Evolutionary conservation across 1,284 basidiomycete species (phyloP).

Genomic region (Sanghuangporus sanghuang): DNA sequence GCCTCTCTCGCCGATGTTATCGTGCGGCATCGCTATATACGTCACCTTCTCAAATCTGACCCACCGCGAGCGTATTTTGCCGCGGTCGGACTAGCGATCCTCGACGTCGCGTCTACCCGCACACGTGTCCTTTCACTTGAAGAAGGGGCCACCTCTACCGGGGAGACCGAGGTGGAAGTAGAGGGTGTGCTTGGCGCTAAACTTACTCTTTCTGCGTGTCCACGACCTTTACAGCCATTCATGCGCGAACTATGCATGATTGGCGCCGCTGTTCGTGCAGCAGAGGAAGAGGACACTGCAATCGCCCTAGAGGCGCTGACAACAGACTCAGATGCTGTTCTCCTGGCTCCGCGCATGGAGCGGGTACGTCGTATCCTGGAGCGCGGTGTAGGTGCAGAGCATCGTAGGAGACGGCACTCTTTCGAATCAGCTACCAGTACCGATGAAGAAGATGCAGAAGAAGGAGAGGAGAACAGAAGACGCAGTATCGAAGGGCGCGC

Average conservation of each 20-base stretch:
- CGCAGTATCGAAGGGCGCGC: conserved; percentile 54
- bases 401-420: not conserved
- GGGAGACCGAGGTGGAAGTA: conserved; percentile 7
- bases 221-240: conserved; percentile 53
- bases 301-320: conserved; percentile 45
- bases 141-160: not conserved
- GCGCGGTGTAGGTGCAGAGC: conserved; percentile 23
- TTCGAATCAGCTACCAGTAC: conserved; percentile 20
- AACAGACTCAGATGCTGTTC: conserved; percentile 33
- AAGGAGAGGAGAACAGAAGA: conserved; percentile 28
- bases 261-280: conserved; percentile 41
- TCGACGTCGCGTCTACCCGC: conserved; percentile 50
- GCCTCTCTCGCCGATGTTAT: conserved; percentile 69
- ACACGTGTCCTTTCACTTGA: not conserved
- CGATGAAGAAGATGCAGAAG: conserved; percentile 42
- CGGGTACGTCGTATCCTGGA: conserved; percentile 54
- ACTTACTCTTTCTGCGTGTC: conserved; percentile 52
- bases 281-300: conserved; percentile 54
- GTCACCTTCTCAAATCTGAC: conserved; percentile 50
- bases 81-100: conserved; percentile 65
- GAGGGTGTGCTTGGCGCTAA: conserved; percentile 47
- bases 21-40: conserved; percentile 46
- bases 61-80: conserved; percentile 73
- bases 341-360: conserved; percentile 53
- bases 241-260: conserved; percentile 64